A percentile compares a stretch with the other conserved stretches of the same genome.
Conservation (phyloP, 352 stramenopile species). For the Phytophthora constricta region DNA sequence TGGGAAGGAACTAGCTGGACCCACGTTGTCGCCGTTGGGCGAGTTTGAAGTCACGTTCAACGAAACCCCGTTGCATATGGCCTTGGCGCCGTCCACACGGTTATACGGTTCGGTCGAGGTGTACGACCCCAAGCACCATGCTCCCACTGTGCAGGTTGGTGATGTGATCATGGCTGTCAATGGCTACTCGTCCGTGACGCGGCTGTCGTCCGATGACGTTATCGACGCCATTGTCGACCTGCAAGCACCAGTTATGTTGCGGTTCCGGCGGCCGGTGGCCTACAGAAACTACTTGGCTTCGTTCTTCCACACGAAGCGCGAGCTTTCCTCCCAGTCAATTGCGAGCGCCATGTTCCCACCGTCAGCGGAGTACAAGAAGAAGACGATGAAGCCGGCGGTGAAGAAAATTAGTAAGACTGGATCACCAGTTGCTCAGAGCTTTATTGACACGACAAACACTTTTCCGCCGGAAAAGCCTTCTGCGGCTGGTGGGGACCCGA, state of each 20-base stretch:
- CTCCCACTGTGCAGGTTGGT: slow-evolving; percentile 53
- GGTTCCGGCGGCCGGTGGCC: slow-evolving; percentile 57
- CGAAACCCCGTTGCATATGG: slow-evolving; percentile 55
- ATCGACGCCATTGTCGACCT: slow-evolving; percentile 62
- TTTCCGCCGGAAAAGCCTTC: slow-evolving; percentile 22
- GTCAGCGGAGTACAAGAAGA: slow-evolving; percentile 68
- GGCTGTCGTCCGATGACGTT: slow-evolving; percentile 59
- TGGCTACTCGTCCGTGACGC: slow-evolving; percentile 48
- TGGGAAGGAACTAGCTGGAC: slow-evolving; percentile 9
- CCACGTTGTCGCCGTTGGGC: slow-evolving; percentile 48
- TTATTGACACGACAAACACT: slow-evolving; percentile 33
- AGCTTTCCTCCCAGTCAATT: slow-evolving; percentile 55
- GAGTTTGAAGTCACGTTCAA: slow-evolving; percentile 69
- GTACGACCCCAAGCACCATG: slow-evolving; percentile 63
- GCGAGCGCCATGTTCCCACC: slow-evolving; percentile 73
- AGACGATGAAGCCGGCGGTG: slow-evolving; percentile 9
- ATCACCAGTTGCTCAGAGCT: slow-evolving; percentile 37
- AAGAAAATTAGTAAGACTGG: slow-evolving; percentile 24
- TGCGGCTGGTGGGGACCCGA: slow-evolving; percentile 19
- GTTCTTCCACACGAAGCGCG: slow-evolving; percentile 43
- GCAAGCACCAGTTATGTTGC: slow-evolving; percentile 52
- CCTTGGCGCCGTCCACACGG: slow-evolving; percentile 69
- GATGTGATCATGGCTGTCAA: slow-evolving; percentile 80
- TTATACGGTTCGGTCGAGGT: slow-evolving; percentile 80
- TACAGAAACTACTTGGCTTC: slow-evolving; percentile 65